phyloP scores from a whole-genome alignment of 495 filamentous ascomycete species.

The Penicillium dipodomyicola region DNA sequence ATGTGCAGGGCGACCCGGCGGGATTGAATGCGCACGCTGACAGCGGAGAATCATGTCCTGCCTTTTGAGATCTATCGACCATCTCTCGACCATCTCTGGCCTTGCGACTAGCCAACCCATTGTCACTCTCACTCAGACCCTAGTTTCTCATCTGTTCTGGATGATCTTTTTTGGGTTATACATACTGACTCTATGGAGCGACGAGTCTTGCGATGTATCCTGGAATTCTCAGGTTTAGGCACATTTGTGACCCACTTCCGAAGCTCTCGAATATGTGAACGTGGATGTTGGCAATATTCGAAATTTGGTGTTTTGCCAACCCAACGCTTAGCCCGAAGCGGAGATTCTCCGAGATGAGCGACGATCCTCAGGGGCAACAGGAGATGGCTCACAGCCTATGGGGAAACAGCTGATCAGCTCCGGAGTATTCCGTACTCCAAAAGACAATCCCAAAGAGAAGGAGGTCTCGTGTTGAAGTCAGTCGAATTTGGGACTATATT shows the following conservation, averaged over 20 bases:
- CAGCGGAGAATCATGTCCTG: neutral
- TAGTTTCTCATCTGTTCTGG: neutral
- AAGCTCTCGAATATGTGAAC: neutral
- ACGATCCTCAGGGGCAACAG: neutral
- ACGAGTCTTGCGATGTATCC: no score
- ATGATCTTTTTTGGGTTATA: neutral
- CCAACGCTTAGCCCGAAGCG: neutral
- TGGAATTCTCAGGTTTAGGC: no score
- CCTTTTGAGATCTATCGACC: neutral
- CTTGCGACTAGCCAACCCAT: neutral
- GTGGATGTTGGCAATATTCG: neutral
- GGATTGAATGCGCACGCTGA: conserved; percentile 21
- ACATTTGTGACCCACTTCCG: no score
- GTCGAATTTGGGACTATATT: no score
- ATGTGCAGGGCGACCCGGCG: conserved; percentile 27
- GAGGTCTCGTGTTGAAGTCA: no score
- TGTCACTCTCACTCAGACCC: neutral
- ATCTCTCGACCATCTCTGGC: neutral
- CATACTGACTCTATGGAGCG: no score
- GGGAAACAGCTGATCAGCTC: no score
- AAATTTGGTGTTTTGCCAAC: neutral
- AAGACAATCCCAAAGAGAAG: no score
- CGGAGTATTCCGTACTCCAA: no score
- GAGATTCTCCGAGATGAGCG: neutral
- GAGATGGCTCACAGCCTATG: no score